phyloP scores from a whole-genome alignment of 768 basidiomycete species.

The Lentinula lateritia region DNA sequence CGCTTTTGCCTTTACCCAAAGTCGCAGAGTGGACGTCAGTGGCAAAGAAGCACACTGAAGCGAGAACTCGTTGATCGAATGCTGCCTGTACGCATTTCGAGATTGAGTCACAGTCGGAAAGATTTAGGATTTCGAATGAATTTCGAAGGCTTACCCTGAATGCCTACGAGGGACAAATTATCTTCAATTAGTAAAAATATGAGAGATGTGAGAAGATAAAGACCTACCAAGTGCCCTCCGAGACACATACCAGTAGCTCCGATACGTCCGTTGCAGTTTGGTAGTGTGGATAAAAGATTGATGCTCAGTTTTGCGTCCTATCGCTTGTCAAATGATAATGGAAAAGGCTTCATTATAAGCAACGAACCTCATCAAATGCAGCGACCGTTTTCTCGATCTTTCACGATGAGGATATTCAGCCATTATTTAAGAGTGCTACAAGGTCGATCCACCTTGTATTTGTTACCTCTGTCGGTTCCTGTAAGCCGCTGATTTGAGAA shows the following conservation, averaged over 20 bases:
- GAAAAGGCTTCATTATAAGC: background rate
- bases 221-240: conserved; percentile 73
- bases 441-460: conserved; percentile 62
- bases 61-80: conserved; percentile 76
- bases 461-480: conserved; percentile 91
- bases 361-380: conserved; percentile 79
- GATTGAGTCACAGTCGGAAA: background rate
- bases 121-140: background rate
- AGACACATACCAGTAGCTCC: conserved; percentile 91
- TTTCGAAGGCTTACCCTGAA: conserved; percentile 27
- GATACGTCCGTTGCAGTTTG: conserved; percentile 89
- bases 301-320: conserved; percentile 78
- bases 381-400: conserved; percentile 85
- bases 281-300: conserved; percentile 65
- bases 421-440: conserved; percentile 6
- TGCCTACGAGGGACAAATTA: conserved; percentile 21
- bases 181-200: conserved; percentile 4
- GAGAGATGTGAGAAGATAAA: background rate
- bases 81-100: conserved; percentile 52
- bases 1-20: conserved; percentile 78
- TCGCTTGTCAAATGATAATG: background rate
- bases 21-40: conserved; percentile 90
- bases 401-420: background rate
- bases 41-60: conserved; percentile 91
- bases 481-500: background rate